These are phyloP conservation scores for Sporisorium graminicola DNA, from an alignment of 1,284 basidiomycete genomes.

Conservation along the genomic window DNA sequence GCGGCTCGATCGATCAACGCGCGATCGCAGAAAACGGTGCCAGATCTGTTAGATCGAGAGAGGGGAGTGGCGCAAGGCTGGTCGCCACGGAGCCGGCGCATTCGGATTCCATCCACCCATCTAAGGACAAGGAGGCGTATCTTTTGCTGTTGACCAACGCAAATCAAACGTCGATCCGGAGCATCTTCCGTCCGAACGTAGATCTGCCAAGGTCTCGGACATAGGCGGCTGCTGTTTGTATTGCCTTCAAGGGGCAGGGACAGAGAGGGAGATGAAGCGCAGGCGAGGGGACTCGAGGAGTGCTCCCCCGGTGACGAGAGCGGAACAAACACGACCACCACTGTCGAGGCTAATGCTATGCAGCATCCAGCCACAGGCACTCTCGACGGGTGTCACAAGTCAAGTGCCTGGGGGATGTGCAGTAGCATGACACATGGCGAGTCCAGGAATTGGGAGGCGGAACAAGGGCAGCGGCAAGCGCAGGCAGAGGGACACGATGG, in stretches of 20 bases:
- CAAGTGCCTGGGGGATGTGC: slow-evolving; percentile 18
- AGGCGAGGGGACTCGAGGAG: neutral
- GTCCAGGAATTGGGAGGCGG: slow-evolving; percentile 1
- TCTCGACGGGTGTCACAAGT: slow-evolving; percentile 15
- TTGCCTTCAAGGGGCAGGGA: neutral
- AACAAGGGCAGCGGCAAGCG: neutral
- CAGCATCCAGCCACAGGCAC: slow-evolving; percentile 3
- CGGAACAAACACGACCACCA: slow-evolving; percentile 15
- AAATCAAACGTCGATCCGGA: slow-evolving; percentile 16
- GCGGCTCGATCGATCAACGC: slow-evolving; percentile 13
- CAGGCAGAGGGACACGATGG: neutral
- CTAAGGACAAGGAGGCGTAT: neutral
- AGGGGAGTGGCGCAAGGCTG: neutral
- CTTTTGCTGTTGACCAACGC: slow-evolving; percentile 3
- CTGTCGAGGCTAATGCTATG: neutral
- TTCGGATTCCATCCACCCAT: neutral
- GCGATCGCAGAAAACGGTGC: slow-evolving; percentile 6
- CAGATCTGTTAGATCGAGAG: slow-evolving; percentile 6
- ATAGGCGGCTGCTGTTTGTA: slow-evolving; percentile 21
- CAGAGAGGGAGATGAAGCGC: slow-evolving; percentile 10
- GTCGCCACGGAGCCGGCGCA: slow-evolving; percentile 18
- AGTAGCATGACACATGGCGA: slow-evolving; percentile 24
- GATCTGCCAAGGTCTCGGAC: slow-evolving; percentile 35
- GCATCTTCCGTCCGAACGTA: slow-evolving; percentile 5
- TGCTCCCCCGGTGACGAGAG: neutral